phyloP scores from a whole-genome alignment of 805 yeast genomes.

The Pichia thaimueangensis region DNA sequence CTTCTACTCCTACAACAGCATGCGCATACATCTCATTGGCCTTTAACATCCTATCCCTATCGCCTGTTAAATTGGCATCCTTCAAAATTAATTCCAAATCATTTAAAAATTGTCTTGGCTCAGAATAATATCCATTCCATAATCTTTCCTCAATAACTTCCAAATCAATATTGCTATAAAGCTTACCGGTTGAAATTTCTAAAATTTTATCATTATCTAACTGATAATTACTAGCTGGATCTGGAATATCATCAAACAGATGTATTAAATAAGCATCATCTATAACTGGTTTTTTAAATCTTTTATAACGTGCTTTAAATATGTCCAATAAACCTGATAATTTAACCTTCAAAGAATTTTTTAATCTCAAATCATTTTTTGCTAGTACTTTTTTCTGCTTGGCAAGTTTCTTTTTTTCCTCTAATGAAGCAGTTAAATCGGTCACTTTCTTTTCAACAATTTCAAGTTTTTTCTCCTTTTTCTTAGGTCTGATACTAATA shows the following conservation, averaged over 20 bases:
- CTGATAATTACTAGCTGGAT: slow-evolving; percentile 35
- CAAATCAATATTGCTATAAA: slow-evolving; percentile 80
- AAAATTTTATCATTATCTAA: slow-evolving; percentile 68
- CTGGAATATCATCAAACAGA: slow-evolving; percentile 59
- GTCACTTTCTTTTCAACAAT: slow-evolving; percentile 13
- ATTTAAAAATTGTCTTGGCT: slow-evolving; percentile 80
- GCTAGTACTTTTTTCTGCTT: slow-evolving; percentile 28
- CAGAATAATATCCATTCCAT: slow-evolving; percentile 95
- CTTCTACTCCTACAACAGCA: slow-evolving; percentile 94
- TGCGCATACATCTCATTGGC: slow-evolving; percentile 96
- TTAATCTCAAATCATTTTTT: slow-evolving; percentile 65
- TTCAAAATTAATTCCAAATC: slow-evolving; percentile 80
- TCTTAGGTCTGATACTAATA: slow-evolving; percentile 46
- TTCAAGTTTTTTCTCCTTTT: slow-evolving; percentile 38
- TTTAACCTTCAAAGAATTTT: slow-evolving; percentile 79
- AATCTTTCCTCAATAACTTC: slow-evolving; percentile 90
- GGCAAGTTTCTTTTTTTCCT: slow-evolving; percentile 4
- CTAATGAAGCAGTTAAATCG: neutral
- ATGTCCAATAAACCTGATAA: slow-evolving; percentile 84
- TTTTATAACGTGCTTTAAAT: slow-evolving; percentile 77
- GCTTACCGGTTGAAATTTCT: slow-evolving; percentile 70
- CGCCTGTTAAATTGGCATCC: slow-evolving; percentile 70
- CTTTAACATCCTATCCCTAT: slow-evolving; percentile 70
- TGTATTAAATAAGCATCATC: slow-evolving; percentile 72
- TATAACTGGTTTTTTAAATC: slow-evolving; percentile 85